Percentiles rank a stretch among this genome's conserved stretches.
Conservation (phyloP, 257 asterid species). For the Fraxinus pennsylvanica region DNA sequence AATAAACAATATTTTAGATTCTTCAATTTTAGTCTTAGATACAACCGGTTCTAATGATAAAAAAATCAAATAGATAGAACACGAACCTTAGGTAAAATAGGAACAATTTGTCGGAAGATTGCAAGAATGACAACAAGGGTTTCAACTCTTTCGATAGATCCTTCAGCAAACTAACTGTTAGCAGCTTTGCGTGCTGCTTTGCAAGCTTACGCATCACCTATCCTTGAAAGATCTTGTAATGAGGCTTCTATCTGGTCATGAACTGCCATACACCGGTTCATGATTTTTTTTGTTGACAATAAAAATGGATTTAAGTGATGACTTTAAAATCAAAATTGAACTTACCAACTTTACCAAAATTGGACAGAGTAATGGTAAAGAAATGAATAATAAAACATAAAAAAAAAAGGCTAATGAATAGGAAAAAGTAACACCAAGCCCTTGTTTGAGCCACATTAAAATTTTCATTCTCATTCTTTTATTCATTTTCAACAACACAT, state of each 20-base stretch:
- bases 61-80: slow-evolving; percentile 21
- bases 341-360: too few relatives aligned
- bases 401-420: too few relatives aligned
- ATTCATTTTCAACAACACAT: too few relatives aligned
- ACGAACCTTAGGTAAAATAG: slow-evolving; percentile 68
- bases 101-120: slow-evolving; percentile 70
- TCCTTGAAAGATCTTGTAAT: slow-evolving; percentile 84
- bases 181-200: slow-evolving; percentile 88
- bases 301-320: too few relatives aligned
- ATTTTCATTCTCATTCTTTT: too few relatives aligned
- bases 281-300: slow-evolving; percentile 26
- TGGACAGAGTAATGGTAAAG: too few relatives aligned
- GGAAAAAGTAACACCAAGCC: too few relatives aligned
- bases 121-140: slow-evolving; percentile 64
- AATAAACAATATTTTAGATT: too few relatives aligned
- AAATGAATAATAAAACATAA: too few relatives aligned
- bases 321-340: too few relatives aligned
- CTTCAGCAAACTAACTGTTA: slow-evolving; percentile 50
- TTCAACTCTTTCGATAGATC: slow-evolving; percentile 79
- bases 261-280: slow-evolving; percentile 56
- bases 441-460: too few relatives aligned
- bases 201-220: slow-evolving; percentile 83
- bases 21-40: too few relatives aligned
- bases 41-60: background rate
- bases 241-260: slow-evolving; percentile 90